Evolutionary conservation across 257 asterid genomes (phyloP), one percentile per base, ranked within the genome.

Genomic region (Nicotiana paniculata): DNA sequence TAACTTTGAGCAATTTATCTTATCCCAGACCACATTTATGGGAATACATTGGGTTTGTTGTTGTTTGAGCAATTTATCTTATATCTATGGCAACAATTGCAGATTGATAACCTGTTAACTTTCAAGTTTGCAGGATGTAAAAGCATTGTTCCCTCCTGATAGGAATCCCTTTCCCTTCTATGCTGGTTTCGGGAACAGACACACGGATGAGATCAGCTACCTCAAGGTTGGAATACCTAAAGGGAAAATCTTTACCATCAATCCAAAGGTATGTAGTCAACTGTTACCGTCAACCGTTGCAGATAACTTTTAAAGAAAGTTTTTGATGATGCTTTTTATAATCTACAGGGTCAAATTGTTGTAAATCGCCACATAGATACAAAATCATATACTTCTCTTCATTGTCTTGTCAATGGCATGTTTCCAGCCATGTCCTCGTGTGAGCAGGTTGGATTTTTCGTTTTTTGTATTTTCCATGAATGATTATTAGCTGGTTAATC

Each of bases 121-220:
- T 64, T 54, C 53, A 65, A 48, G 61, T 65, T 66, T 81, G 67
- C 68, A 83, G 85, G 95, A 85, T 80, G 90, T 93, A 82, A 92
- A 87, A 86, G 95, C 93, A 26, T 81, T 93, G 87, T 93, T 93
- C 88, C 97, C 97, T 84, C 85, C 88, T 26, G 97, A 90, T 85
- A 88, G 82, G 59, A 92, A 88, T 87, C 97, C 97, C 13, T 93
- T 90, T 83, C 97, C 97, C 26, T 93, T 92, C 85, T 93, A 93
- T 80, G 97, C 97, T 79, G 97, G 97, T 65, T 93, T 93, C 72
- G 97, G 97, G 70, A 93, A 93, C 84, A 85, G 97, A 87, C 92
- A 90, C 89, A 93, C 97, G 2, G 97, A 93, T 82, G 97, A 93
- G 89, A 70, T 93, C 64, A 93, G 97, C 92, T 93, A 93, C 83